A percentile compares a stretch with the other conserved stretches of the same genome.
Evolutionary conservation across 2,329 filamentous ascomycete genomes (phyloP).

Genomic region (Fusarium nodosum): DNA sequence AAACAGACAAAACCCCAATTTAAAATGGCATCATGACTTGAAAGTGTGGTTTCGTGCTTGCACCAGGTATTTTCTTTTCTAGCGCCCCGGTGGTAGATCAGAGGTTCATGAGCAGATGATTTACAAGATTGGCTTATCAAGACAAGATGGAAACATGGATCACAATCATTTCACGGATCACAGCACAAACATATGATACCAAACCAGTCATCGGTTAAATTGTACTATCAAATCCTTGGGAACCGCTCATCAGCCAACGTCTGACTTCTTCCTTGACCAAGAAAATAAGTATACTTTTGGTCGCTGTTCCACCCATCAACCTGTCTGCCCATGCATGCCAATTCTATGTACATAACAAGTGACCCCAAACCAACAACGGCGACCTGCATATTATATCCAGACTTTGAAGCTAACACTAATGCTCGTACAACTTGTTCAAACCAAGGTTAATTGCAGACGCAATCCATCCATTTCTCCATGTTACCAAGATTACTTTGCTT

Average conservation of each 20-base stretch:
- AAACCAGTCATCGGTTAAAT: constrained; percentile 25
- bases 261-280: constrained; percentile 26
- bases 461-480: not conserved
- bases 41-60: no score
- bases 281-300: constrained; percentile 41
- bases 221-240: constrained; percentile 29
- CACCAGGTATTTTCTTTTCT: no score
- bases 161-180: not conserved
- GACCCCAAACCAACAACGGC: constrained; percentile 39
- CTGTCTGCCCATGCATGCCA: constrained; percentile 23
- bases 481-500: constrained; percentile 14
- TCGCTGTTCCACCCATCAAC: constrained; percentile 15
- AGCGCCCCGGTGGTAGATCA: no score
- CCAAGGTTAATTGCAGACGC: constrained; percentile 10
- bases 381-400: constrained; percentile 46
- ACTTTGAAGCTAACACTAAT: constrained; percentile 22
- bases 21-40: no score
- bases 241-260: constrained; percentile 17
- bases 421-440: constrained; percentile 21
- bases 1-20: no score
- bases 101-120: no score
- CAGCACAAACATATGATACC: not conserved
- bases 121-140: no score
- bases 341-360: constrained; percentile 45
- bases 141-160: not conserved